These are phyloP conservation scores for Rhodotorula sp. DNA, from an alignment of 1,284 basidiomycete genomes.

Conservation along the genomic window DNA sequence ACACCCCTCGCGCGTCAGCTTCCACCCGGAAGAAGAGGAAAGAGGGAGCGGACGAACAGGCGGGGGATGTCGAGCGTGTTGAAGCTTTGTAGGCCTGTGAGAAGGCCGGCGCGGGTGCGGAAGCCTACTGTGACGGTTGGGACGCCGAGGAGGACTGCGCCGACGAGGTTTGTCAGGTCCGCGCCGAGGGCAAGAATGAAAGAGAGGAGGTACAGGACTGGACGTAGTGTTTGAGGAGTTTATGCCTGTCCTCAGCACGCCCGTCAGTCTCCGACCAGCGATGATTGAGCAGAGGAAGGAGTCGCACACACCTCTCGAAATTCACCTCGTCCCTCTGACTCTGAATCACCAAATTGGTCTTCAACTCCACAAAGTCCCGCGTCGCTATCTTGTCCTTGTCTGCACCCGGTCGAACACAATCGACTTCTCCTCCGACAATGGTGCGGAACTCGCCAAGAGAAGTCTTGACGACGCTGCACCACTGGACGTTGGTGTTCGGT, in stretches of 20 bases:
- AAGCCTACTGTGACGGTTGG: slow-evolving; percentile 90
- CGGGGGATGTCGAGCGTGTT: slow-evolving; percentile 49
- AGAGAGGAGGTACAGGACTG: slow-evolving; percentile 71
- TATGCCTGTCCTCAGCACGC: slow-evolving; percentile 51
- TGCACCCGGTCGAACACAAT: slow-evolving; percentile 57
- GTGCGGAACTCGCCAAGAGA: slow-evolving; percentile 77
- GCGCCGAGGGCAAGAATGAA: neutral
- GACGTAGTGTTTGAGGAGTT: slow-evolving; percentile 91
- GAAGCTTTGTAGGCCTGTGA: slow-evolving; percentile 45
- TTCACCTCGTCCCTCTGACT: slow-evolving; percentile 64
- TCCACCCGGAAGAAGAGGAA: slow-evolving; percentile 46
- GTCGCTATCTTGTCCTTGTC: slow-evolving; percentile 30
- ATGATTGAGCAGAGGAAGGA: neutral
- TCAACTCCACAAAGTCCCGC: slow-evolving; percentile 73
- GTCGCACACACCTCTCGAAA: slow-evolving; percentile 69
- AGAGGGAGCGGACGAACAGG: slow-evolving; percentile 50
- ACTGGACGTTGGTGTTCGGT: slow-evolving; percentile 91
- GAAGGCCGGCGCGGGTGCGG: slow-evolving; percentile 66
- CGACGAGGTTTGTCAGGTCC: neutral
- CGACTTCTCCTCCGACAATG: slow-evolving; percentile 90
- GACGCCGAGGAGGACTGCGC: slow-evolving; percentile 41
- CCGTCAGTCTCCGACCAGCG: neutral
- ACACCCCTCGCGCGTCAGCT: slow-evolving; percentile 59
- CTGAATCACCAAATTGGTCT: slow-evolving; percentile 80
- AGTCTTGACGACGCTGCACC: slow-evolving; percentile 90